These are phyloP conservation scores for Xanthoconium stramineum DNA, from an alignment of 768 basidiomycete species.

Conservation along the genomic window DNA sequence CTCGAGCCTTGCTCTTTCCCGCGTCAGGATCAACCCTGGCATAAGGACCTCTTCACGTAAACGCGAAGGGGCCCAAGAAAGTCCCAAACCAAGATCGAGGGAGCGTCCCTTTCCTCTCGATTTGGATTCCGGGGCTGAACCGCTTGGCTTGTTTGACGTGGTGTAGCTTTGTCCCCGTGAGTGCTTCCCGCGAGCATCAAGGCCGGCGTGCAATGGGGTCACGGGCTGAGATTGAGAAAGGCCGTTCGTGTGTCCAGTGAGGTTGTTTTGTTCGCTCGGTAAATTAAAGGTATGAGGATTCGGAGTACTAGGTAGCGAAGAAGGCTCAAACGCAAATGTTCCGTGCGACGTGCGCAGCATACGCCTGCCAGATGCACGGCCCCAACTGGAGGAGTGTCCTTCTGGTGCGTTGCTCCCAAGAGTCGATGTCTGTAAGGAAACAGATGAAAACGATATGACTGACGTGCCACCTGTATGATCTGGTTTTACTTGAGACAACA, in stretches of 20 bases:
- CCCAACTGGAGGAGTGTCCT: slow-evolving; percentile 53
- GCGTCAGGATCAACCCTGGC: slow-evolving; percentile 34
- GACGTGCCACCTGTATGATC: slow-evolving; percentile 37
- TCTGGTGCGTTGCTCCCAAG: slow-evolving; percentile 22
- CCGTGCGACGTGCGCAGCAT: slow-evolving; percentile 47
- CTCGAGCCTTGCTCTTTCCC: slow-evolving; percentile 27
- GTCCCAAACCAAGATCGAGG: slow-evolving; percentile 64
- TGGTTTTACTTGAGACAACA: slow-evolving; percentile 29
- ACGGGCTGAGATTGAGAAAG: slow-evolving; percentile 8
- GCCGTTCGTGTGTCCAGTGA: slow-evolving; percentile 5
- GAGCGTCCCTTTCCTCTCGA: slow-evolving; percentile 60
- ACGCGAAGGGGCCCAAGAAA: slow-evolving; percentile 69
- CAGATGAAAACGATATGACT: slow-evolving; percentile 31
- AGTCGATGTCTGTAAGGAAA: slow-evolving; percentile 39
- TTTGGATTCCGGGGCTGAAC: slow-evolving; percentile 16
- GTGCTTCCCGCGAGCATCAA: slow-evolving; percentile 30
- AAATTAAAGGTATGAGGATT: slow-evolving; percentile 19
- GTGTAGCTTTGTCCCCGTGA: slow-evolving; percentile 24
- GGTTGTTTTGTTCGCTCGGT: slow-evolving; percentile 11
- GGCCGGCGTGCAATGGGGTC: slow-evolving; percentile 29
- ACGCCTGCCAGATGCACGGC: slow-evolving; percentile 49
- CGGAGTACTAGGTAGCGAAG: slow-evolving; percentile 45
- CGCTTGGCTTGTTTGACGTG: slow-evolving; percentile 18
- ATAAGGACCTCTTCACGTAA: slow-evolving; percentile 66
- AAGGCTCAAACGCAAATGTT: slow-evolving; percentile 65